Conservation (phyloP, 2,329 filamentous ascomycete species). For the Pestalotiopsis sp. region DNA sequence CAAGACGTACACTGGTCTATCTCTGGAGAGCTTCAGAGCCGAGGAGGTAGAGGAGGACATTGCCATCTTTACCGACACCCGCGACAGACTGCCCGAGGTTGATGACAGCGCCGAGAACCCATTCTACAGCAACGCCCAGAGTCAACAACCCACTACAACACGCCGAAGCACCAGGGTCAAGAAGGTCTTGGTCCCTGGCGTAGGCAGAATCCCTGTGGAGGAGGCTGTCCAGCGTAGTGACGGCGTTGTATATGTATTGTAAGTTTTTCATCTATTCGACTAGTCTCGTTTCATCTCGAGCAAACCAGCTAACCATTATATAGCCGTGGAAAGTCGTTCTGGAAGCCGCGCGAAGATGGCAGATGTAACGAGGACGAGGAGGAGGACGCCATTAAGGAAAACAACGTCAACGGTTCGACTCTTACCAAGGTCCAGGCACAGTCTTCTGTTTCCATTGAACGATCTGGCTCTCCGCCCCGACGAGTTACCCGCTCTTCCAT, state of each 20-base stretch:
- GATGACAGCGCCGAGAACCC: conserved; percentile 72
- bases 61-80: conserved; percentile 76
- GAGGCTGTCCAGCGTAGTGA: conserved; percentile 67
- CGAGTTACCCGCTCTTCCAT: conserved; percentile 69
- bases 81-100: conserved; percentile 73
- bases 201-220: conserved; percentile 61
- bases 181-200: conserved; percentile 56
- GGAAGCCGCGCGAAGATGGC: conserved; percentile 58
- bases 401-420: conserved; percentile 34
- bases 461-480: conserved; percentile 26
- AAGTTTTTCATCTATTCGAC: conserved; percentile 47
- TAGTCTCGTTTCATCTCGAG: conserved; percentile 14
- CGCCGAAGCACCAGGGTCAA: conserved; percentile 57
- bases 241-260: conserved; percentile 79
- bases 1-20: conserved; percentile 59
- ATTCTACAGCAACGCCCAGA: conserved; percentile 59
- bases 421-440: conserved; percentile 16
- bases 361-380: conserved; percentile 26
- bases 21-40: conserved; percentile 60
- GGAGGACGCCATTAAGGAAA: conserved; percentile 18
- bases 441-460: not conserved
- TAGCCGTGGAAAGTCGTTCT: conserved; percentile 82
- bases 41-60: conserved; percentile 64
- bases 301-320: conserved; percentile 25
- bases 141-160: conserved; percentile 39